A percentile compares a stretch with the other conserved stretches of the same genome.
These are phyloP conservation scores for Stromatinia cepivora DNA, from an alignment of 2,329 filamentous ascomycete species.

Conservation along the genomic window DNA sequence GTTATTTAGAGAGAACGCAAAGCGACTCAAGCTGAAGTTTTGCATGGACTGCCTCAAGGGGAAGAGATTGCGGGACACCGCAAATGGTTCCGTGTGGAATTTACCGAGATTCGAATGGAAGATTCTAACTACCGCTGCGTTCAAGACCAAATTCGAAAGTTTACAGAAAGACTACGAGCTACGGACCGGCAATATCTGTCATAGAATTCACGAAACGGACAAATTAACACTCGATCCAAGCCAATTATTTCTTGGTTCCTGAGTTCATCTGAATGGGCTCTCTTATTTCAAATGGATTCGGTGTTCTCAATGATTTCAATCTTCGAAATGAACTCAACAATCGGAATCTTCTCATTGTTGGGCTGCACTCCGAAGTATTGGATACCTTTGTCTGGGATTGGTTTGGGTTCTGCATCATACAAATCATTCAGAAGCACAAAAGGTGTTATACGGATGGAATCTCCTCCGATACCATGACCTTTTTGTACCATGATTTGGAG, in stretches of 20 bases:
- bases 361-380: not conserved
- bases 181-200: not conserved
- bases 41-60: not conserved
- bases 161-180: not conserved
- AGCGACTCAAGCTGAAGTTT: not conserved
- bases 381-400: not conserved
- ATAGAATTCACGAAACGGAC: not conserved
- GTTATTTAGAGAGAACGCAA: not conserved
- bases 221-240: not conserved
- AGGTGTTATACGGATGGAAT: not conserved
- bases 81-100: not conserved
- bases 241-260: no score
- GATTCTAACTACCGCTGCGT: not conserved
- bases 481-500: not conserved
- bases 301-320: not conserved
- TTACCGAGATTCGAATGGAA: not conserved
- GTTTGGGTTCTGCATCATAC: not conserved
- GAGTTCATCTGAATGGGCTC: not conserved
- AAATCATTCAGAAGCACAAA: no score
- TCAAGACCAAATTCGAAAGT: not conserved
- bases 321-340: not conserved
- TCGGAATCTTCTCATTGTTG: not conserved
- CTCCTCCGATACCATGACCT: not conserved
- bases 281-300: not conserved
- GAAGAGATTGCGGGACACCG: not conserved